A percentile compares a stretch with the other conserved stretches of the same genome.
Evolutionary conservation across 306 rosid species (phyloP).

Genomic region (Trifolium repens): DNA sequence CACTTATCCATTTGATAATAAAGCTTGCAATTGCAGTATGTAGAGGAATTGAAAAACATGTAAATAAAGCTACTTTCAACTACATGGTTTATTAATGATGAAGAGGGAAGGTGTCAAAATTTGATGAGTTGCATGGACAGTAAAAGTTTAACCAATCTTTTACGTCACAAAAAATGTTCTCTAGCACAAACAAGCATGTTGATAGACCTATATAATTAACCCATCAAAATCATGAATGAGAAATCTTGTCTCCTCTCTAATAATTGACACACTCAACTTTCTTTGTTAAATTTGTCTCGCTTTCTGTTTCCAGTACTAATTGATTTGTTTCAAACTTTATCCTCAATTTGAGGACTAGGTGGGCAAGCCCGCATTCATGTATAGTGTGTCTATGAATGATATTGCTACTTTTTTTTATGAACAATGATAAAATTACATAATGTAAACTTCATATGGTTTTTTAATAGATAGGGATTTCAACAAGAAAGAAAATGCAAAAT

Average conservation of each 20-base stretch:
- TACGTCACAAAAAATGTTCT: conserved; percentile 33
- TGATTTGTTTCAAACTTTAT: conserved; percentile 47
- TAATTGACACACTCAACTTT: conserved; percentile 54
- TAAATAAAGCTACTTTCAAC: not conserved
- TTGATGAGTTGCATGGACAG: conserved; percentile 55
- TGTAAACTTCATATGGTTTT: too few relatives aligned
- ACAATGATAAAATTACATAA: not conserved
- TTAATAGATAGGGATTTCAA: too few relatives aligned
- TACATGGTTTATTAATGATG: conserved; percentile 17
- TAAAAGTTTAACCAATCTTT: conserved; percentile 33
- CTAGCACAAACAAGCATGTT: conserved; percentile 71
- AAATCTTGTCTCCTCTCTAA: conserved; percentile 37
- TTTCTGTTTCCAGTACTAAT: conserved; percentile 44
- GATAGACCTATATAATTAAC: conserved; percentile 44
- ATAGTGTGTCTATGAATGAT: conserved; percentile 25
- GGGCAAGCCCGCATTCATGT: conserved; percentile 40
- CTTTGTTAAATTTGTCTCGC: conserved; percentile 40
- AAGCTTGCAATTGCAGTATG: conserved; percentile 12
- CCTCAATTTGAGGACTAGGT: conserved; percentile 59
- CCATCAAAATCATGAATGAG: conserved; percentile 41
- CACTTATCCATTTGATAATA: not conserved
- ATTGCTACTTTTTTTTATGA: not conserved
- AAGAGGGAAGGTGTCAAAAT: conserved; percentile 32
- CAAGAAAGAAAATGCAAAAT: too few relatives aligned
- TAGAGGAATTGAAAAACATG: not conserved